Evolutionary conservation across 306 rosid species (phyloP), one percentile per base, ranked within the genome.

Genomic region (Sicyos edulis): DNA sequence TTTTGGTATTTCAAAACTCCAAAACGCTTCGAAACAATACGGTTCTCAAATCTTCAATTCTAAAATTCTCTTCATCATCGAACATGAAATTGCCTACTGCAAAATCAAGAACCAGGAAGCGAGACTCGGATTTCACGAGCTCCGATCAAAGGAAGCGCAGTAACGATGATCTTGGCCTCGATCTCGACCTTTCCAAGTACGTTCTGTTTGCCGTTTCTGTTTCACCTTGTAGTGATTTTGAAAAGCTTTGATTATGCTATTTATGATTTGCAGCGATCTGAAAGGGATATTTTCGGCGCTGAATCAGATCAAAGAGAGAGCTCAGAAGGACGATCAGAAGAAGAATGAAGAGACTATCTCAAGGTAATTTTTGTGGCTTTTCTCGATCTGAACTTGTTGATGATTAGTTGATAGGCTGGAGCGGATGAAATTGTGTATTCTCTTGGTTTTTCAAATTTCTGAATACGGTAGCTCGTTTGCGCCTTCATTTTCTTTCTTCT

Each of bases 291-390:
- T 92, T 78, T 85, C 96, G 34, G 96, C 96, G 62, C 80, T 92
- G 79, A 84, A 92, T 26, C 90, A 84, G 80, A 90, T 92, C 71
- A 79, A 82, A 82, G 96, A 89, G 76, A 90, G 83, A 77, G 88
- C 98, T 70, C 92, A 90, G 73, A 84, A 86, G 81, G 96, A 92
- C 56, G 96, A 88, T 54, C 92, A 85, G 86, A 92, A 90, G 90
- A 88, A 90, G 93, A 92, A 90, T 76, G 96, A 88, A 78, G 96
- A 92, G 78, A 92, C 98, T 3, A 92, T 92, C 76, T 85, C 89
- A 3, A 90, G 98, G 98, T 92, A 58, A 70, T 61, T 45, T 15
- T 6, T 22, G 24, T 68, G 21, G 37, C 17, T 70, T 69, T 29
- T n/a, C 8, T 65, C 45, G 19, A 64, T 75, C 16, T 10, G 60